Percentiles rank a stretch among this genome's conserved stretches.
Conservation (phyloP, 306 rosid species). For the Vigna unguiculata region DNA sequence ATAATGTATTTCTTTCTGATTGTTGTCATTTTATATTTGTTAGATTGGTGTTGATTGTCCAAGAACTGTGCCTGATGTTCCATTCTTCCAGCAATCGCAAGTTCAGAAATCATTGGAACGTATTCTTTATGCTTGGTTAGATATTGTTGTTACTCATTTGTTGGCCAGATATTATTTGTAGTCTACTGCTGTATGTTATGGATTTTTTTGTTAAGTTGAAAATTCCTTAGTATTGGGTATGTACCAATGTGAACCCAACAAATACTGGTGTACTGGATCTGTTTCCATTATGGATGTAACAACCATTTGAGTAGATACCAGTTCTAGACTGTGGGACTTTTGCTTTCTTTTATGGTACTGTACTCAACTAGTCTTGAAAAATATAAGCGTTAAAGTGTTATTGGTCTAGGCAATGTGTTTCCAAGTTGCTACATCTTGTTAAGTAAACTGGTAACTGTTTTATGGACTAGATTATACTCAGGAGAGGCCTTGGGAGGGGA, state of each 20-base stretch:
- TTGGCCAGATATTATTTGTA: constrained; percentile 48
- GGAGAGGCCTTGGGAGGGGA: constrained; percentile 18
- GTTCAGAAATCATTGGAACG: constrained; percentile 94
- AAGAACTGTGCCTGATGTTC: constrained; percentile 91
- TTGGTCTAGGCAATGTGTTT: neutral
- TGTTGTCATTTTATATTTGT: constrained; percentile 31
- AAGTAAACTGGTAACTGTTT: constrained; percentile 27
- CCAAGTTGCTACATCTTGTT: constrained; percentile 20
- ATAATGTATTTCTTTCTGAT: constrained; percentile 33
- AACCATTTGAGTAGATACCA: constrained; percentile 25
- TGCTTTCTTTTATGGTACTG: constrained; percentile 6
- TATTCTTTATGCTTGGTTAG: constrained; percentile 83
- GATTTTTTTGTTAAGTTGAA: constrained; percentile 20
- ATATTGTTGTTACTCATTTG: constrained; percentile 36
- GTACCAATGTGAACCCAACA: constrained; percentile 6
- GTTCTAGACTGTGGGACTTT: constrained; percentile 12
- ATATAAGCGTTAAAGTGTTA: neutral
- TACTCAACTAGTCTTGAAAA: neutral
- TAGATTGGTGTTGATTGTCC: constrained; percentile 92
- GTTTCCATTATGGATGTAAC: constrained; percentile 1
- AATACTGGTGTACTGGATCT: constrained; percentile 16
- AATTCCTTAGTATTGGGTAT: constrained; percentile 14
- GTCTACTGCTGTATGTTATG: constrained; percentile 14
- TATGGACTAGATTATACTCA: neutral
- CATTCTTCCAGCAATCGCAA: constrained; percentile 82